Base-by-base conservation (phyloP, 345 rosid species). In the Murraya koenigii region DNA sequence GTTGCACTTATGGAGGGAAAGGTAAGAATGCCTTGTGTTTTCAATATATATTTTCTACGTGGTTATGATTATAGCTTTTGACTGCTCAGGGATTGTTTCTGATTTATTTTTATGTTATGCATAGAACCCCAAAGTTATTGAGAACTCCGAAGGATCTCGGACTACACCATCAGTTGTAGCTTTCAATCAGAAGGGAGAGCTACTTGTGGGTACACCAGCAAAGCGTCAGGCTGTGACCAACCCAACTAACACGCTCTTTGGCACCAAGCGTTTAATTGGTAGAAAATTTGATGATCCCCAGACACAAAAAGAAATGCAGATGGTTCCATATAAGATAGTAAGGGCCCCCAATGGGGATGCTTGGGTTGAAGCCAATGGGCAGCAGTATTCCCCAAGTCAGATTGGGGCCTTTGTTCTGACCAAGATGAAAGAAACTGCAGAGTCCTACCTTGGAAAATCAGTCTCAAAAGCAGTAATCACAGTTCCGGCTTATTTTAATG, bases 1-100 rank as follows among this genome's bases (percentile, higher is more conserved):
- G 99, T 96, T 78, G 86, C 97, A n/a, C 90, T 94, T 75, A 96
- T 96, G 99, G 99, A 96, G 77, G 99, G 99, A 55, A 96, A 94
- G 89, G 99, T 96, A 70, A 63, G 75, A n/a, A 8, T 47, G 39
- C 5, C 3, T 10, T 0, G 4, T 28, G 54, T 32, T 77, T n/a
- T 39, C 49, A 61, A 47, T 26, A 8, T 7, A 30, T 63, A n/a
- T 30, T 63, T 38, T 68, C 35, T 23, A 4, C 0, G 10, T 10
- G 1, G 23, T 71, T 22, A 11, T 69, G 22, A 22, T 77, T 3
- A 65, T 49, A 7, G 10, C 23, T 61, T 60, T 60, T 55, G 58
- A 56, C 33, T 4, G 23, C 30, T 14, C 30, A 1, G 7, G 38
- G 39, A 9, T 35, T 3, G 1, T 73, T 28, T 56, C 70, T 80